phyloP scores from a whole-genome alignment of 139 green algal species.

The Zygnema cylindricum region DNA sequence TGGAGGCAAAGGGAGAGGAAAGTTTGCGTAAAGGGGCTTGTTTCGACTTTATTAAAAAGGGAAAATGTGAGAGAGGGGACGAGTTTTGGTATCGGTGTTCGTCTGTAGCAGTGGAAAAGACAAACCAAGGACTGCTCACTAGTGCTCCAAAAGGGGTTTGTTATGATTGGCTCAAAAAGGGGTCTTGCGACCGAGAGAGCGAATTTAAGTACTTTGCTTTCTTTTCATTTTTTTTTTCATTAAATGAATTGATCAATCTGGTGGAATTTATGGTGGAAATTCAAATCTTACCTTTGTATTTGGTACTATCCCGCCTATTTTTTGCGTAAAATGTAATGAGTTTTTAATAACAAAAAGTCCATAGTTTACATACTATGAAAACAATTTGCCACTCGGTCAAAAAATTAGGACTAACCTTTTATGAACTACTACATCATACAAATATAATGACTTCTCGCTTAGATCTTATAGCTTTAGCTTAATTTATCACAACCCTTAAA shows the following conservation, averaged over 20 bases:
- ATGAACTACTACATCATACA: too few species aligned
- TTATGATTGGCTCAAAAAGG: constrained; percentile 57
- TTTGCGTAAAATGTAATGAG: background rate
- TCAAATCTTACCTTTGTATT: background rate
- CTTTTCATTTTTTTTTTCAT: background rate
- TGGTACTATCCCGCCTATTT: too few species aligned
- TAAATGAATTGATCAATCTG: background rate
- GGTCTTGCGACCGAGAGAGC: constrained; percentile 50
- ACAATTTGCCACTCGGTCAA: background rate
- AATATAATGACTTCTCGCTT: too few species aligned
- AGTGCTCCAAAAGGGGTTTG: constrained; percentile 41
- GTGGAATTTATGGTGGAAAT: background rate
- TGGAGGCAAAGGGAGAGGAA: constrained; percentile 11
- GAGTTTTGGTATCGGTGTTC: constrained; percentile 53
- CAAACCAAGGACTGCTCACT: background rate
- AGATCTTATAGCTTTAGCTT: too few species aligned
- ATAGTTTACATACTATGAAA: background rate
- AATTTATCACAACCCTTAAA: too few species aligned
- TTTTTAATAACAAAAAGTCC: background rate
- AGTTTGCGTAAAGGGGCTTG: constrained; percentile 41
- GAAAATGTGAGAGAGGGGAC: constrained; percentile 51
- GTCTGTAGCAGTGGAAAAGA: background rate
- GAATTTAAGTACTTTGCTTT: constrained; percentile 37
- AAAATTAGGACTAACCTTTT: too few species aligned
- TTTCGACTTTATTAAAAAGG: constrained; percentile 60